Base-by-base conservation (phyloP, 129 eudicot genomes). In the Lonicera japonica region DNA sequence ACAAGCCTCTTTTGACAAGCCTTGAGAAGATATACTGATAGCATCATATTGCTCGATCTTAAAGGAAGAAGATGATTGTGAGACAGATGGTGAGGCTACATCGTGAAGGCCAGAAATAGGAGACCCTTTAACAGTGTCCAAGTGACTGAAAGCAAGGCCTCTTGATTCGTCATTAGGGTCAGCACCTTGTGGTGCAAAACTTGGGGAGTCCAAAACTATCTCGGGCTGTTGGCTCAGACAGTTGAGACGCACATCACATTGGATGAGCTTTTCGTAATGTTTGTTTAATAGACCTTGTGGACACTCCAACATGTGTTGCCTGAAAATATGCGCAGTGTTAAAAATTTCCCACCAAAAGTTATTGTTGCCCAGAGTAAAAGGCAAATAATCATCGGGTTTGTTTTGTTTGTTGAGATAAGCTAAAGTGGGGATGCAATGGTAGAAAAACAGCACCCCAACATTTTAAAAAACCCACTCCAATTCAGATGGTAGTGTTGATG, bases 241-340 rank as follows among this genome's bases (percentile, higher is more conserved):
- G 67, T 67, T 70, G 20, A 89, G 86, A 34, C 95, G 91, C 25
- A 58, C 65, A 65, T 89, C 97, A 53, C 95, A 86, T 50, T 83
- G 95, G 64, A 89, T 78, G 63, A 86, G 63, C 74, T 80, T 86
- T 65, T 89, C 91, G 57, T 77, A 89, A 53, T 89, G 97, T 73
- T 83, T 86, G 61, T 88, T 82, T 43, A 88, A 65, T 19, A 77
- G 41, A 20, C 96, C 96, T 60, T 77, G 81, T 43, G 96, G 88
- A 20, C 83, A 81, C 21, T 82, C 66, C 21, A 92, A 66, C 66
- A 62, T 65, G 68, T 92, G 99, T 55, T 64, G 51, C 83, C 92
- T 92, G 63, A 54, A 21, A 54, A 72, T 34, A 43, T 29, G 36
- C 60, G 38, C 50, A 43, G 3, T 14, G 8, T 3, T 67, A 48